Base-by-base conservation (phyloP, 495 filamentous ascomycete species). In the Bacidia gigantensis region DNA sequence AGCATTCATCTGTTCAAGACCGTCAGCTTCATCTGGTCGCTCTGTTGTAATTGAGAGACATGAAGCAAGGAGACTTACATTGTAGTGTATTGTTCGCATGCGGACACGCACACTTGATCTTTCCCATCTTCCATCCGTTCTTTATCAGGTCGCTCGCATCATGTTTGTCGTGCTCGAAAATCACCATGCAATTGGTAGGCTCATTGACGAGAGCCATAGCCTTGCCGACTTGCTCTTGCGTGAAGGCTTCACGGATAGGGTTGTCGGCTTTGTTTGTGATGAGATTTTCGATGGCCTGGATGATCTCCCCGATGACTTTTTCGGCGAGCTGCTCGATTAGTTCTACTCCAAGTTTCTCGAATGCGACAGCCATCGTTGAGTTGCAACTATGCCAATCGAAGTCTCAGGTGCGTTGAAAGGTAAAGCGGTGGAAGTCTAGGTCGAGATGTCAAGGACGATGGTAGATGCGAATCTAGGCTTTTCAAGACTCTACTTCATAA, bases 201-300 rank as follows among this genome's bases (percentile, higher is more conserved):
- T 43, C 40, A 11, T 43, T 43, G 17, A 43, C 40, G 17, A 43
- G 22, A 21, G 17, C 40, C 17, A 21, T 21, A 18, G 40, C 40
- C 22, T n/a, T 43, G 3, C 22, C 3, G 17, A 43, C 5, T n/a
- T 43, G 2, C 17, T 21, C 11, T 21, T 43, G 40, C 5, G 40
- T 43, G 40, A 43, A 43, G 17, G 40, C 40, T 21, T 43, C 40
- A 43, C 40, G 40, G 40, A 43, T 43, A 21, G 40, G 40, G 22
- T 43, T 43, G 40, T 43, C 40, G 40, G 40, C 40, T 43, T 43
- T 43, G 40, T 43, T 12, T n/a, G 40, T 43, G 22, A 43, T 43
- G 17, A 43, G 22, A 18, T 43, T n/a, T 43, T 43, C 3, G 17
- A 43, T 43, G 2, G 2, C 40, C 22, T 43, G 40, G 11, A 43